Evolutionary conservation across 2,329 filamentous ascomycete genomes (phyloP), one percentile per base, ranked within the genome.

Genomic region (Penicillium frequentans): DNA sequence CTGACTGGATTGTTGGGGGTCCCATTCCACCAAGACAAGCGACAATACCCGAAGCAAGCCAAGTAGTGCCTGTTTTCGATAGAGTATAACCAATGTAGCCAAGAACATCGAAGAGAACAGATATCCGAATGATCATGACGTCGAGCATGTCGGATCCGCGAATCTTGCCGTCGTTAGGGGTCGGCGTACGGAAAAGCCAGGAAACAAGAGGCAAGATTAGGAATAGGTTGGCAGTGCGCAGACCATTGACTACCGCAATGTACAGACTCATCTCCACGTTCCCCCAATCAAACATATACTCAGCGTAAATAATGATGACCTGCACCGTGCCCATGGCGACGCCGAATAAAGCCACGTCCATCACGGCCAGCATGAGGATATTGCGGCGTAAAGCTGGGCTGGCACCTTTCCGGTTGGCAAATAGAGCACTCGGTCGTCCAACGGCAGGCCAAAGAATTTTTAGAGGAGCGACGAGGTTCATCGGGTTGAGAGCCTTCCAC

Each of bases 241-340:
- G 84, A 62, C 85, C 81, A 67, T 91, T 96, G 50, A 91, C 81
- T n/a, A 89, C 79, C 1, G 90, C 93, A 53, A 96, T 84, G 72
- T 92, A 97, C 16, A 86, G 81, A 45, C 90, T 91, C 13, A 89
- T 89, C 72, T 96, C 89, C 55, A 91, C 82, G 39, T 87, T 92
- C 48, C 85, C 84, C 95, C 95, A 98, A 53, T 83, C 81, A 70
- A 96, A 98, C 65, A 86, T 84, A 67, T 84, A 89, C 63, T 90
- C 88, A 24, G 86, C 86, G 75, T 98, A 99, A 54, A 96, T 84
- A 54, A 98, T 82, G 21, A 95, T 81, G 35, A 97, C 87, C n/a
- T 88, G 86, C 59, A 91, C 86, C 0, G 87, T 84, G 48, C 93
- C 91, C 82, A 97, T 90, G 8, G 88, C 87, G 0, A 92, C 84